Percentiles rank a stretch among this genome's conserved stretches.
Evolutionary conservation across 2,329 filamentous ascomycete genomes (phyloP).

Genomic region (Emydomyces testavorans): DNA sequence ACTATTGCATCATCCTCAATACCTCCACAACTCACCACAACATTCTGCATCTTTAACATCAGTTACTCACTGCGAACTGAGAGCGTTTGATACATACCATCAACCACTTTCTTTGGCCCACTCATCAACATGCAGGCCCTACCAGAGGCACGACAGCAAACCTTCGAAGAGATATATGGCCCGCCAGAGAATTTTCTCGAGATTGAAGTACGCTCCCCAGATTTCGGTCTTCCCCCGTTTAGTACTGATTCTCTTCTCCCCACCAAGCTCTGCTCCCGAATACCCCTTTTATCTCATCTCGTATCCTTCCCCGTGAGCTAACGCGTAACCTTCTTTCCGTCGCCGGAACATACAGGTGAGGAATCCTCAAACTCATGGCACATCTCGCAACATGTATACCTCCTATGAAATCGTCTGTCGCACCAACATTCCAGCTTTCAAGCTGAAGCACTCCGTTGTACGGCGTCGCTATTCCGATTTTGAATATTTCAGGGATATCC

Average conservation of each 20-base stretch:
- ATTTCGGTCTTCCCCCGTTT: not conserved
- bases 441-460: conserved; percentile 77
- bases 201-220: conserved; percentile 56
- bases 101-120: not conserved
- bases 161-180: conserved; percentile 97
- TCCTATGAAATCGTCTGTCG: conserved; percentile 97
- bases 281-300: not conserved
- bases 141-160: conserved; percentile 68
- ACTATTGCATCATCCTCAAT: too few relatives aligned
- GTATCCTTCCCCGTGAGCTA: conserved; percentile 5
- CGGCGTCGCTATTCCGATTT: conserved; percentile 95
- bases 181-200: conserved; percentile 98
- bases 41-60: too few relatives aligned
- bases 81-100: not conserved
- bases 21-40: too few relatives aligned
- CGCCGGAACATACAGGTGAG: conserved; percentile 53
- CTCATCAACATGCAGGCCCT: conserved; percentile 46
- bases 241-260: conserved; percentile 4
- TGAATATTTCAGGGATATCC: conserved; percentile 95
- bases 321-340: conserved; percentile 18
- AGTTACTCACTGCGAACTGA: too few relatives aligned
- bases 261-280: conserved; percentile 1
- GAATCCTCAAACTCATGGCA: conserved; percentile 87
- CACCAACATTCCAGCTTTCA: conserved; percentile 98
- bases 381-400: conserved; percentile 93